Base-by-base conservation (phyloP, 2,329 filamentous ascomycete genomes). In the Paracorniculantispora psalliotae region DNA sequence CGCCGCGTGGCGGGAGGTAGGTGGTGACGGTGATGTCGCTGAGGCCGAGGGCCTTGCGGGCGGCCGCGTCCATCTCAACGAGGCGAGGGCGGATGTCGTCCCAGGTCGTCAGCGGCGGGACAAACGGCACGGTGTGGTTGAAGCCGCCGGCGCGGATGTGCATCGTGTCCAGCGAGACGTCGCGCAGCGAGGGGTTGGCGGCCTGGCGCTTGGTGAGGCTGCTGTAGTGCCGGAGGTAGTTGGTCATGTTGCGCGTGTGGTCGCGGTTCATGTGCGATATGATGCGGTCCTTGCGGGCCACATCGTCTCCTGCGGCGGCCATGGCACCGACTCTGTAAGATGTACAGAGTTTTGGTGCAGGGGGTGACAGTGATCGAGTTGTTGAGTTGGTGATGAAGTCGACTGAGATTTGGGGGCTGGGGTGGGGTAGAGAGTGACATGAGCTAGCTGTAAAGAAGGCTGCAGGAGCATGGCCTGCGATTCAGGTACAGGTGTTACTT, bases 261-360 rank as follows among this genome's bases (percentile, higher is more conserved):
- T 93, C 89, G 46, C 78, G 77, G 76, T 97, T 96, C 90, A 97
- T 94, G 78, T 97, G 92, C 35, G 79, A 79, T 68, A 93, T 83
- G 71, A 77, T 77, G 65, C 74, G 72, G 41, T 65, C 64, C 49
- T 69, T 72, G 60, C 68, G 65, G 37, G 66, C 67, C 50, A 66
- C 66, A 23, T 72, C 69, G n/a, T 65, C 52, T 19, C 23, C 41
- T 7, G 21, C 26, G 41, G 28, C 23, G 8, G 50, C 57, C 57
- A 59, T 59, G 25, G 1, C 3, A 17, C 13, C 12, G 23, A 51
- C n/a, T n/a, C n/a, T n/a, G n/a, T n/a, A n/a, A n/a, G n/a, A n/a
- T n/a, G n/a, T n/a, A n/a, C n/a, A n/a, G n/a, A n/a, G n/a, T n/a
- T n/a, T n/a, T n/a, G n/a, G n/a, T n/a, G n/a, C n/a, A n/a, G n/a